A percentile compares a stretch with the other conserved stretches of the same genome.
These are phyloP conservation scores for Nemania sp. DNA, from an alignment of 2,329 filamentous ascomycete species.

Conservation along the genomic window DNA sequence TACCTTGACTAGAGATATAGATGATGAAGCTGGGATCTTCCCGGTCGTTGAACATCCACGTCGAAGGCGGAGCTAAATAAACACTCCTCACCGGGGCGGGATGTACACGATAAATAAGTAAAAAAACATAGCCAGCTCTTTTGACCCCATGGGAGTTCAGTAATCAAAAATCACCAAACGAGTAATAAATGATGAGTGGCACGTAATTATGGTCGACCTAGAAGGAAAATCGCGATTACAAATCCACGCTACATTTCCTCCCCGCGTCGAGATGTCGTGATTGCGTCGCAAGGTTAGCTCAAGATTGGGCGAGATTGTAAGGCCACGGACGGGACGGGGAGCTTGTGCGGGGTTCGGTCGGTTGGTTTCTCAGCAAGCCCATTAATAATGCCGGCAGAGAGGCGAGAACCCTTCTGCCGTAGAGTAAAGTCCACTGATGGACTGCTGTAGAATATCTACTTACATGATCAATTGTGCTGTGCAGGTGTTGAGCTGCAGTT, in stretches of 20 bases:
- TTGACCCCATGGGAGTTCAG: constrained; percentile 4
- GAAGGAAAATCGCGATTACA: constrained; percentile 23
- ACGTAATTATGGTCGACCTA: background rate
- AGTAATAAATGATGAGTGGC: background rate
- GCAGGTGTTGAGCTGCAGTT: no score
- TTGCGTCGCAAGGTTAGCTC: constrained; percentile 24
- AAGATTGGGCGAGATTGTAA: constrained; percentile 9
- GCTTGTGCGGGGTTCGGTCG: constrained; percentile 19
- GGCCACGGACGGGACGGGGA: background rate
- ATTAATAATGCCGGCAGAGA: constrained; percentile 22
- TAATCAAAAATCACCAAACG: constrained; percentile 11
- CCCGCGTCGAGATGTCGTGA: constrained; percentile 21
- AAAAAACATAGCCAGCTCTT: background rate
- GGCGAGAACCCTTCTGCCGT: background rate
- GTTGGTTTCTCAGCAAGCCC: constrained; percentile 20
- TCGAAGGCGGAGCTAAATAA: no score
- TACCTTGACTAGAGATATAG: no score
- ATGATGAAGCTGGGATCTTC: no score
- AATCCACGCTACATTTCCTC: background rate
- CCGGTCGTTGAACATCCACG: no score
- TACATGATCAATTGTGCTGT: constrained; percentile 3
- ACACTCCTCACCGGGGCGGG: no score
- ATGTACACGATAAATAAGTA: no score
- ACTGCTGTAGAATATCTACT: constrained; percentile 1
- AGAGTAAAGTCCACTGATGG: constrained; percentile 5